Percentiles rank a stretch among this genome's conserved stretches.
Evolutionary conservation across 805 yeast genomes (phyloP).

Genomic region (Yarrowia sp.): DNA sequence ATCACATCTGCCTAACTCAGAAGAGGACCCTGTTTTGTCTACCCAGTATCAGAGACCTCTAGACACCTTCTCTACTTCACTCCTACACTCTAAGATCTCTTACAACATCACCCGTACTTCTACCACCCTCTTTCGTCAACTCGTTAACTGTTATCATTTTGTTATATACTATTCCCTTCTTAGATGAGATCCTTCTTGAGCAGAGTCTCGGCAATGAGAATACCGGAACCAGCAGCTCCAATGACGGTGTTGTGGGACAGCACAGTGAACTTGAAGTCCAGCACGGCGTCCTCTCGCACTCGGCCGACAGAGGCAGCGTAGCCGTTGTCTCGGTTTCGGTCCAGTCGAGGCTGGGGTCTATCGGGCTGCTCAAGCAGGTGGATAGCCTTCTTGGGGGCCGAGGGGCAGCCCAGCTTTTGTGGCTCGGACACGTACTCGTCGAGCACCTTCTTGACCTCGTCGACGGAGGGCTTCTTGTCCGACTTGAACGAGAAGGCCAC

Average conservation of each 20-base stretch:
- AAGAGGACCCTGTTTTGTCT: too few species aligned
- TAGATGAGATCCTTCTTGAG: constrained; percentile 75
- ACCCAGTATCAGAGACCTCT: too few species aligned
- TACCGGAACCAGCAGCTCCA: constrained; percentile 99
- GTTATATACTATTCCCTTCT: constrained; percentile 41
- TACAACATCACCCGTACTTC: too few species aligned
- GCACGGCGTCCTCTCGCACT: constrained; percentile 88
- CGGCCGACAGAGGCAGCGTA: constrained; percentile 95
- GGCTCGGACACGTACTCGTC: constrained; percentile 85
- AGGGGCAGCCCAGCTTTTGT: constrained; percentile 74
- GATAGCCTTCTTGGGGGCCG: constrained; percentile 92
- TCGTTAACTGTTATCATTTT: background rate
- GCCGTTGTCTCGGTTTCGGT: constrained; percentile 93
- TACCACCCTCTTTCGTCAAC: too few species aligned
- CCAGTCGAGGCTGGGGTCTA: constrained; percentile 97
- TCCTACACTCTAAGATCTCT: too few species aligned
- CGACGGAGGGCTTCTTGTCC: constrained; percentile 84
- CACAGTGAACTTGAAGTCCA: constrained; percentile 96
- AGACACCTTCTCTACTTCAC: too few species aligned
- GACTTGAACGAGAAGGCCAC: constrained; percentile 83
- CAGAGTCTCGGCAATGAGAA: constrained; percentile 91
- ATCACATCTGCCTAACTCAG: too few species aligned
- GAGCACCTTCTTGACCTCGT: constrained; percentile 73
- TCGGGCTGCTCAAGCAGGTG: constrained; percentile 90
- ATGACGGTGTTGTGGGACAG: constrained; percentile 95